phyloP scores from a whole-genome alignment of 2,329 filamentous ascomycete genomes.

The Apiospora aurea region DNA sequence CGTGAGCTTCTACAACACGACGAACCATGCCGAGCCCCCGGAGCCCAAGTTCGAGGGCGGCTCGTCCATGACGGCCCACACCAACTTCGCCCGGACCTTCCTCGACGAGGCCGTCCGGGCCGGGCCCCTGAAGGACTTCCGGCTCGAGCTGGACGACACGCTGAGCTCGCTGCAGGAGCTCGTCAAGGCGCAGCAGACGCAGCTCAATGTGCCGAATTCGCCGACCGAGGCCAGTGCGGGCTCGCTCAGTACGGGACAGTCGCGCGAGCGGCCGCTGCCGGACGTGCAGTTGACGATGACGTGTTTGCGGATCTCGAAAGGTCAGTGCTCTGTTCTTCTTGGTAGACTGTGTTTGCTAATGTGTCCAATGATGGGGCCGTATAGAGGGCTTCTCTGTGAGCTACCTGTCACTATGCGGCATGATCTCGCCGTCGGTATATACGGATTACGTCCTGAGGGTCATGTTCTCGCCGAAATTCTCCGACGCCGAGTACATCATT shows the following conservation, averaged over 20 bases:
- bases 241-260: background rate
- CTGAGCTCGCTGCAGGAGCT: conserved; percentile 57
- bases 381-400: conserved; percentile 2
- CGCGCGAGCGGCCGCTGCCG: background rate
- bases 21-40: conserved; percentile 31
- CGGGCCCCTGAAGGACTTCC: conserved; percentile 50
- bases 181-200: conserved; percentile 39
- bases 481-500: conserved; percentile 46
- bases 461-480: conserved; percentile 19
- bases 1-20: background rate
- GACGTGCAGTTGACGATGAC: conserved; percentile 24
- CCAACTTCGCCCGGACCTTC: conserved; percentile 59
- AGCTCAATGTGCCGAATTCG: background rate
- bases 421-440: conserved; percentile 13
- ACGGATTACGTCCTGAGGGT: conserved; percentile 22
- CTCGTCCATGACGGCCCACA: conserved; percentile 56
- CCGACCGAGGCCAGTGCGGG: background rate
- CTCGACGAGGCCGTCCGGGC: conserved; percentile 56
- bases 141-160: conserved; percentile 56
- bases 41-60: conserved; percentile 56
- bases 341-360: background rate
- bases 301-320: conserved; percentile 24
- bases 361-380: background rate
- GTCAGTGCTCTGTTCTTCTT: background rate
- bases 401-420: conserved; percentile 13